phyloP scores from a whole-genome alignment of 176 grass and related monocot genomes.

The Tillandsia leiboldiana region DNA sequence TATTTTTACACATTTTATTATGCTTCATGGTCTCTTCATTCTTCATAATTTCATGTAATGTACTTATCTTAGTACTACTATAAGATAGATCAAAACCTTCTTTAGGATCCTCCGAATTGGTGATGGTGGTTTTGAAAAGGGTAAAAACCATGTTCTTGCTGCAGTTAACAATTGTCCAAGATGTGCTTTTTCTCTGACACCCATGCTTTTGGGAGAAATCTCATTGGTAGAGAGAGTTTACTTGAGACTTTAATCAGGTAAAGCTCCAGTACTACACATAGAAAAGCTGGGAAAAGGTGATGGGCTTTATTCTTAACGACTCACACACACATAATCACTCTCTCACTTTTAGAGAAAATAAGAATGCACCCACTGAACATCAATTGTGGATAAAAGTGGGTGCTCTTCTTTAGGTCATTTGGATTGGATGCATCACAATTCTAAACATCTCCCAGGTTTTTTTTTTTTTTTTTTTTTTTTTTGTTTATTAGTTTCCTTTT shows the following conservation, averaged over 20 bases:
- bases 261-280: neutral
- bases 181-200: slow-evolving; percentile 4
- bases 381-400: neutral
- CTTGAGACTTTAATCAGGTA: neutral
- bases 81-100: slow-evolving; percentile 7
- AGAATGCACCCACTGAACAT: neutral
- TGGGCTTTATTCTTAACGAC: slow-evolving; percentile 32
- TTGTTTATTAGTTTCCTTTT: too few relatives aligned
- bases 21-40: neutral
- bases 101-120: too few relatives aligned
- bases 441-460: too few relatives aligned
- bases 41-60: neutral
- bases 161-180: neutral
- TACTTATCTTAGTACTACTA: too few relatives aligned
- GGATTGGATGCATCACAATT: neutral
- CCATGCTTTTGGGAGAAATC: neutral
- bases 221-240: slow-evolving; percentile 7
- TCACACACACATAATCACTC: slow-evolving; percentile 14
- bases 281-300: slow-evolving; percentile 32
- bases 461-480: too few relatives aligned
- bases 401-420: neutral
- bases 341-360: slow-evolving; percentile 1
- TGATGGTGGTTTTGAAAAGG: too few relatives aligned
- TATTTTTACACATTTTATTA: neutral
- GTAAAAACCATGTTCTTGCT: neutral